Conservation (phyloP, 106 monocot genomes). For the Phalaenopsis equestris region DNA sequence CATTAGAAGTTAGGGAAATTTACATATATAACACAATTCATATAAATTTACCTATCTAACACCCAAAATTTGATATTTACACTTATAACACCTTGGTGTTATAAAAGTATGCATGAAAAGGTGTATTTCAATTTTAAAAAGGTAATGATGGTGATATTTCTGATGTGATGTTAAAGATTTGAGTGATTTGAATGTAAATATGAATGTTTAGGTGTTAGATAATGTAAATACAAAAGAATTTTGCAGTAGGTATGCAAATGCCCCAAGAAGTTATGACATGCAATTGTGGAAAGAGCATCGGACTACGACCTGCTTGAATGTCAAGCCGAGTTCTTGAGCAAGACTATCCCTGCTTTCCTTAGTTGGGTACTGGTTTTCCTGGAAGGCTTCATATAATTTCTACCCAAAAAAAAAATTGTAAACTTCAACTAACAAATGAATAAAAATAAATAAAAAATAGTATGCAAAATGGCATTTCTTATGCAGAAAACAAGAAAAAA, state of each 20-base stretch:
- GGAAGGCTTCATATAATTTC: conserved; percentile 20
- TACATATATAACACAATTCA: too few species aligned
- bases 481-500: background rate
- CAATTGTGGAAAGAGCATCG: background rate
- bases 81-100: too few species aligned
- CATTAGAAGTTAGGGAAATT: background rate
- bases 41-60: too few species aligned
- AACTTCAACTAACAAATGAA: background rate
- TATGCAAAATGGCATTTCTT: background rate
- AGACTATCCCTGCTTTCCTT: conserved; percentile 16
- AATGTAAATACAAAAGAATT: too few species aligned
- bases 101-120: too few species aligned
- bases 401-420: background rate
- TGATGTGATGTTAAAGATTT: too few species aligned
- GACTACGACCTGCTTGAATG: conserved; percentile 14
- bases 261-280: background rate
- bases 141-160: too few species aligned
- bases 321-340: conserved; percentile 19
- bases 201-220: too few species aligned
- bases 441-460: background rate
- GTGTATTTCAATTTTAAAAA: too few species aligned
- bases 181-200: too few species aligned
- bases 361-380: conserved; percentile 25
- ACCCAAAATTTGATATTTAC: too few species aligned
- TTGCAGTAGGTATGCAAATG: too few species aligned